These are phyloP conservation scores for Endocladia muricata DNA, from an alignment of 31 red algal species.

Conservation along the genomic window DNA sequence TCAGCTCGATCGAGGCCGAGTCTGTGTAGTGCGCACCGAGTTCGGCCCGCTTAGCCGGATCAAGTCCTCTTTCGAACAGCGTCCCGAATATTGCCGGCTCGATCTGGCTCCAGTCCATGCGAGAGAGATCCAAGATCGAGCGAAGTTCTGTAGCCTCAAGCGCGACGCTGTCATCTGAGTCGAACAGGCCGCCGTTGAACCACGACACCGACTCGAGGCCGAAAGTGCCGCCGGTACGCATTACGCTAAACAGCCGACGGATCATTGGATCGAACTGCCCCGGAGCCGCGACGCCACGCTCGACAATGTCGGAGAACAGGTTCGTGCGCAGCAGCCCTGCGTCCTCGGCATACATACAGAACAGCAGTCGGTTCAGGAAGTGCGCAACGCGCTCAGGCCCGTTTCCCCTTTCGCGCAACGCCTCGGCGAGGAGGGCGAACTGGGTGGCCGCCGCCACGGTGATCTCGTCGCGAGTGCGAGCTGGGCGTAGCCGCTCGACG, in stretches of 20 bases:
- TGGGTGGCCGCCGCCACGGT: too few relatives aligned
- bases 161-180: not conserved
- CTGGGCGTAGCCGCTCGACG: not conserved
- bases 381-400: not conserved
- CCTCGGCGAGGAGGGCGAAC: not conserved
- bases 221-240: not conserved
- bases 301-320: not conserved
- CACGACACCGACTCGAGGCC: not conserved
- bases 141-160: not conserved
- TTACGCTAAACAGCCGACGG: not conserved
- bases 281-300: not conserved
- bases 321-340: not conserved
- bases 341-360: not conserved
- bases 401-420: not conserved
- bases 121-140: not conserved
- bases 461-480: not conserved
- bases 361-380: not conserved
- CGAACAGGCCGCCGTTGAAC: not conserved
- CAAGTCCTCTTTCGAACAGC: not conserved
- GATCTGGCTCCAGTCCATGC: not conserved
- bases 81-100: not conserved
- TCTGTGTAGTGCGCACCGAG: not conserved
- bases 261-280: not conserved
- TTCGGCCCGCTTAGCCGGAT: not conserved
- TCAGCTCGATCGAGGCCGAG: not conserved